phyloP scores from a whole-genome alignment of 371 early-diverging fungal genomes.

The Mucor plumbeus region DNA sequence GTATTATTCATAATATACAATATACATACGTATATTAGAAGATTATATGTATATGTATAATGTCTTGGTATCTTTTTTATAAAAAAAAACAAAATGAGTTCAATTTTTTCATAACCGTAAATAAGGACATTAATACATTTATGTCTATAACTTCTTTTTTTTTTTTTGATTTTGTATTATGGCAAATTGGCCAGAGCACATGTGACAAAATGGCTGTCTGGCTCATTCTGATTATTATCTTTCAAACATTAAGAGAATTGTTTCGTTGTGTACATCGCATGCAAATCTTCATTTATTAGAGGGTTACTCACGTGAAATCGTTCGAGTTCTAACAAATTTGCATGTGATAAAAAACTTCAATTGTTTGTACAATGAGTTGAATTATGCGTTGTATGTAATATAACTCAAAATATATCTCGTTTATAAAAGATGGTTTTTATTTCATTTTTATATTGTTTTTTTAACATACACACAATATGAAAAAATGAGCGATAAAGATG shows the following conservation, averaged over 20 bases:
- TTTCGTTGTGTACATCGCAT: conserved; percentile 19
- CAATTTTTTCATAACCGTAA: not conserved
- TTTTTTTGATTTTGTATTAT: not conserved
- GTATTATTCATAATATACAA: no score
- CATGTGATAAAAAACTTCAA: conserved; percentile 6
- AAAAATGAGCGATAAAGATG: not conserved
- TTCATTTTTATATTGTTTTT: not conserved
- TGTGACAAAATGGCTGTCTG: conserved; percentile 9
- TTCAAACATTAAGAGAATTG: not conserved
- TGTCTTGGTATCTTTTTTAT: not conserved
- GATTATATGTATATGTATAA: not conserved
- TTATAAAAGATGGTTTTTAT: not conserved
- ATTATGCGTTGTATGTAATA: not conserved
- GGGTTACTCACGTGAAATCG: conserved; percentile 16
- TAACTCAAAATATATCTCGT: not conserved
- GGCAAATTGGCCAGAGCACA: conserved; percentile 13
- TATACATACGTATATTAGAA: no score
- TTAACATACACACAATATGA: no score
- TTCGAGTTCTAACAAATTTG: conserved; percentile 1
- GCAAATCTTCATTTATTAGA: conserved; percentile 13
- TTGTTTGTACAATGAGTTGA: conserved; percentile 5
- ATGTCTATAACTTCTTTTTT: no score
- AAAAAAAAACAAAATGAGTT: not conserved
- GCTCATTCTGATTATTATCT: not conserved
- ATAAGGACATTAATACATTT: not conserved